Base-by-base conservation (phyloP, 192 early-diverging fungal species). In the Podila minutissima region DNA sequence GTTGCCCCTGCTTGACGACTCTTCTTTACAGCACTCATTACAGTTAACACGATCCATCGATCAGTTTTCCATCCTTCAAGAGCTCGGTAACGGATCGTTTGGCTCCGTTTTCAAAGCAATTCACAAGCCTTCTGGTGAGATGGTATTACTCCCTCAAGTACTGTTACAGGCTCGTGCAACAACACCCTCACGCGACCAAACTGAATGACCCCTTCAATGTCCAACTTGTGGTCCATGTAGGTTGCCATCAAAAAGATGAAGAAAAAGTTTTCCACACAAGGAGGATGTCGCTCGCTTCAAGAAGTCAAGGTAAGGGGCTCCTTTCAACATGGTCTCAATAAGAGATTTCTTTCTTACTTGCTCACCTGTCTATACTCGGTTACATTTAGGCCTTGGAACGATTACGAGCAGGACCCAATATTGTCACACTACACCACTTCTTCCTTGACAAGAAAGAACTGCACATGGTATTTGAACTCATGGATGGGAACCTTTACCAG, bases 401-500 rank as follows among this genome's bases (percentile, higher is more conserved):
- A 49, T 85, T 97, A n/a, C 87, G 84, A 51, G 87, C 89, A 71
- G 95, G 98, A 74, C 89, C 91, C 1, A 95, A 97, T 83, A 93
- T 99, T 59, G 90, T 99, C 50, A 87, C 83, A 19, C 86, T 99
- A 22, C 87, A 91, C 38, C 96, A 97, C 46, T 94, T 94, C 38
- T 92, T 97, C 73, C 88, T 95, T 13, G 89, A 91, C 33, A 92
- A 92, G 75, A 95, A 95, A 74, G 94, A 95, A 71, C 90, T 97
- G 10, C 91, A 91, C 71, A 95, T 98, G 77, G 95, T 99, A 0
- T 97, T 99, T 83, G 98, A 99, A 83, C 94, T 91, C 64, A 94
- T 97, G 91, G 94, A 99, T 63, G 96, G 94, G 29, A 97, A 98
- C 81, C 83, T 99, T 50, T 97, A 97, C 79, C 95, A 99, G 82